Conservation (phyloP, 331 rosid genomes). For the Phaseolus coccineus region DNA sequence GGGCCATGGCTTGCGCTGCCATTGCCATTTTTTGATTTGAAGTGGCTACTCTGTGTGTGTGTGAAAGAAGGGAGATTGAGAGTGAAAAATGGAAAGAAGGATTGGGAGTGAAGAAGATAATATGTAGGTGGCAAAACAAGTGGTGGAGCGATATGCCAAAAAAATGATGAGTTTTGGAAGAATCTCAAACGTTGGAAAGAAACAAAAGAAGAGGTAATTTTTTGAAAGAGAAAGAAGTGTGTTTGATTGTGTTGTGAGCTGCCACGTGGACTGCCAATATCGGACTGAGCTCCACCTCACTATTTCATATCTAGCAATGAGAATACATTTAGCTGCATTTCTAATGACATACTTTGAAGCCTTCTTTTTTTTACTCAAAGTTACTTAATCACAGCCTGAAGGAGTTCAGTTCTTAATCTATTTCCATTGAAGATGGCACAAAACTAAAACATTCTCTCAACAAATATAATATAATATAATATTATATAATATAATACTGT, state of each 20-base stretch:
- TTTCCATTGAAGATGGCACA: slow-evolving; percentile 10
- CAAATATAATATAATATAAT: slow-evolving; percentile 10
- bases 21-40: not conserved
- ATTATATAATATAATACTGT: not conserved
- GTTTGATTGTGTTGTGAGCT: not conserved
- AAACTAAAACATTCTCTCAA: not conserved
- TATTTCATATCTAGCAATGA: no score
- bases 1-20: slow-evolving; percentile 49
- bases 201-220: not conserved
- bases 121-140: not conserved
- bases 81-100: not conserved
- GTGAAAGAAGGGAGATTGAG: not conserved
- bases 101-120: not conserved
- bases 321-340: not conserved
- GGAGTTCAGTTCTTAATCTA: not conserved
- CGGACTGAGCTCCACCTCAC: not conserved
- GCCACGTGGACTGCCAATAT: not conserved
- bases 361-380: no score
- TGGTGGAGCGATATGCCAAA: not conserved
- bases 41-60: no score
- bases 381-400: not conserved
- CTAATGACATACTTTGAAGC: no score
- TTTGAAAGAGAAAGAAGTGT: not conserved
- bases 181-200: not conserved
- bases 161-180: not conserved